phyloP scores from a whole-genome alignment of 176 grass and related monocot genomes.

The Themeda triandra region DNA sequence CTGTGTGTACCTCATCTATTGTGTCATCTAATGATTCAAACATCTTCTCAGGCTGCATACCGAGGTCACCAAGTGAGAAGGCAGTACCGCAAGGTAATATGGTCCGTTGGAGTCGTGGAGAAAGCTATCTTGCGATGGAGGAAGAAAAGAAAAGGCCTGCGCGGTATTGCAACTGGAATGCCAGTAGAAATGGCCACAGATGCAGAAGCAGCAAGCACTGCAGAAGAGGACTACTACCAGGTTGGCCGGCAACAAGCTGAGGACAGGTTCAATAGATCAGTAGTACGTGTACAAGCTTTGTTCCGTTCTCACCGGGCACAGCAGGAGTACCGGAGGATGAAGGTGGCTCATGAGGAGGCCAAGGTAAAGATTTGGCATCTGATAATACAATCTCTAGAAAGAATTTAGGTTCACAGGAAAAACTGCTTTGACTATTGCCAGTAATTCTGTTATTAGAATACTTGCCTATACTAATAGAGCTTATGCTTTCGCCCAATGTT shows the following conservation, averaged over 20 bases:
- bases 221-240: conserved; percentile 87
- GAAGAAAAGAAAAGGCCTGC: conserved; percentile 82
- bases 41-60: conserved; percentile 68
- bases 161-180: conserved; percentile 72
- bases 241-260: conserved; percentile 78
- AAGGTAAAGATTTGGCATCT: conserved; percentile 34
- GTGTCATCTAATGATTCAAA: conserved; percentile 18
- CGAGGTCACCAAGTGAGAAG: conserved; percentile 81
- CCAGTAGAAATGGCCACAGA: conserved; percentile 59
- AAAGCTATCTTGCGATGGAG: conserved; percentile 97
- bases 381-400: background rate
- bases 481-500: conserved; percentile 2
- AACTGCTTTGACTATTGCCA: background rate
- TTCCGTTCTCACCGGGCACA: conserved; percentile 92
- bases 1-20: conserved; percentile 1
- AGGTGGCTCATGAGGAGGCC: conserved; percentile 71
- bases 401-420: background rate
- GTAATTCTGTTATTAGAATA: background rate
- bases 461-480: too few species aligned
- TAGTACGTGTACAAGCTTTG: conserved; percentile 79
- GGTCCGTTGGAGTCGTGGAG: conserved; percentile 92
- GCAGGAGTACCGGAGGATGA: conserved; percentile 96
- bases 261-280: conserved; percentile 76
- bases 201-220: conserved; percentile 48
- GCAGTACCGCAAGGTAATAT: conserved; percentile 83